Conservation (phyloP, 768 basidiomycete species). For the Calocybe indica region DNA sequence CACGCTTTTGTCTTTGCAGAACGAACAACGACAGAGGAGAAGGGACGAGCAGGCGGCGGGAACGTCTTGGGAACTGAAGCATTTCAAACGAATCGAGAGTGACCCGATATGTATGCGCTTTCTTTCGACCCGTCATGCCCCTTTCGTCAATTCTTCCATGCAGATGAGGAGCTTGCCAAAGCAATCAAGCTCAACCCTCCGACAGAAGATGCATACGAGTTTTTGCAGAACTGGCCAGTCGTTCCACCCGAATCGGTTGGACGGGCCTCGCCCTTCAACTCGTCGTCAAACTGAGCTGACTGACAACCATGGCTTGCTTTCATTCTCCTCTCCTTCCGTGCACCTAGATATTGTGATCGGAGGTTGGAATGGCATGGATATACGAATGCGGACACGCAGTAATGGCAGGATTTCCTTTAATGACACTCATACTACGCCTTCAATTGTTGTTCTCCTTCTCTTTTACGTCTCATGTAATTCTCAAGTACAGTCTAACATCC, state of each 20-base stretch:
- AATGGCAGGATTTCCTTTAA: no score
- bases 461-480: no score
- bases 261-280: no score
- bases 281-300: no score
- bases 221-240: constrained; percentile 53
- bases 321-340: no score
- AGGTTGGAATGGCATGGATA: no score
- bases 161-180: constrained; percentile 63
- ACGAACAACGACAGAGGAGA: constrained; percentile 85
- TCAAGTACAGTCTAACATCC: no score
- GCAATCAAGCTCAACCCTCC: constrained; percentile 58
- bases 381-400: no score
- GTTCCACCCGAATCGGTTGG: background rate
- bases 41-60: constrained; percentile 76
- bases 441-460: no score
- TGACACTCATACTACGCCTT: no score
- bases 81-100: constrained; percentile 64
- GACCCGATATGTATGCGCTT: constrained; percentile 63
- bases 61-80: constrained; percentile 67
- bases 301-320: no score
- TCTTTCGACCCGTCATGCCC: constrained; percentile 1
- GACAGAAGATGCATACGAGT: constrained; percentile 75
- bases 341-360: no score
- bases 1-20: constrained; percentile 38
- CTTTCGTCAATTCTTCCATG: background rate